Evolutionary conservation across 2,329 filamentous ascomycete genomes (phyloP).

Genomic region (Scedosporium apiospermum): DNA sequence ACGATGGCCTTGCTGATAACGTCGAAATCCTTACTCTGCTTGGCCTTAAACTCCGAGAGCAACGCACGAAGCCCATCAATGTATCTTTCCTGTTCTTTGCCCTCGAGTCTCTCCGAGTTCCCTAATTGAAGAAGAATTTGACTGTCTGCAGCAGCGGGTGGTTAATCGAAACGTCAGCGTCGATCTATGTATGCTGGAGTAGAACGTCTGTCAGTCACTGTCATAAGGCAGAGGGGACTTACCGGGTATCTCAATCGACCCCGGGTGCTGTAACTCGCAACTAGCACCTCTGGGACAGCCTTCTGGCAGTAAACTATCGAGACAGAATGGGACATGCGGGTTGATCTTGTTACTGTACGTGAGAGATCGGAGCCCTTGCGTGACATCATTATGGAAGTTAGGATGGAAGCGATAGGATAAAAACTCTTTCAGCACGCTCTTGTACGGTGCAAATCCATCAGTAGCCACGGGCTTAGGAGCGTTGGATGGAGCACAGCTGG

Average conservation of each 20-base stretch:
- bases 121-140: constrained; percentile 65
- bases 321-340: constrained; percentile 62
- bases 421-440: constrained; percentile 74
- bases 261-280: constrained; percentile 76
- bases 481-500: not conserved
- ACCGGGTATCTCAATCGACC: constrained; percentile 64
- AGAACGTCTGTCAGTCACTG: constrained; percentile 8
- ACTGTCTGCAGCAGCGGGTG: constrained; percentile 46
- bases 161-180: constrained; percentile 7
- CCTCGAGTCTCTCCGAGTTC: constrained; percentile 52
- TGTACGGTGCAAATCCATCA: constrained; percentile 49
- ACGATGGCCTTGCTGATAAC: constrained; percentile 58
- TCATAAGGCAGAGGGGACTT: constrained; percentile 33
- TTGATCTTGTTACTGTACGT: constrained; percentile 93
- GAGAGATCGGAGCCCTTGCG: constrained; percentile 74
- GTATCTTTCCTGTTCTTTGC: constrained; percentile 52
- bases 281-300: constrained; percentile 59
- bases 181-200: not conserved
- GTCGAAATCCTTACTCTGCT: constrained; percentile 55
- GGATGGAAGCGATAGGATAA: constrained; percentile 87
- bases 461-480: not conserved
- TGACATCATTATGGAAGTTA: constrained; percentile 56
- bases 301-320: constrained; percentile 60
- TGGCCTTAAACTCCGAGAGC: constrained; percentile 48
- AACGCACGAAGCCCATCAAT: constrained; percentile 52